Conservation (phyloP, 768 basidiomycete genomes). For the Suillus paluster region DNA sequence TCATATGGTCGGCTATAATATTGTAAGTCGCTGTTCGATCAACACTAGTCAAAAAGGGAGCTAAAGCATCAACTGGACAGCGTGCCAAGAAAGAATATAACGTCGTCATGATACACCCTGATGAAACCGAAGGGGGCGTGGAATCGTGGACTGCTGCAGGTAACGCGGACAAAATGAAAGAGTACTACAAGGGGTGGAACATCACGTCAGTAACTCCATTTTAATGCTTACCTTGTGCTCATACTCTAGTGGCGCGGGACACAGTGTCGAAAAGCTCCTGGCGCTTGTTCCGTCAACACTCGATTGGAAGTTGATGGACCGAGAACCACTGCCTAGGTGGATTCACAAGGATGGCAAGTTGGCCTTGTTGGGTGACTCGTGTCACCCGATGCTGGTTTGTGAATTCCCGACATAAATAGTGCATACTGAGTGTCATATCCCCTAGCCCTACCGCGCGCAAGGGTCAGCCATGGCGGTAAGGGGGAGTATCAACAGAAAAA, state of each 20-base stretch:
- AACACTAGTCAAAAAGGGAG: neutral
- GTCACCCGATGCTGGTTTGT: constrained; percentile 57
- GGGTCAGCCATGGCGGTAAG: constrained; percentile 59
- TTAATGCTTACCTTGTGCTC: neutral
- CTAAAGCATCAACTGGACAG: constrained; percentile 13
- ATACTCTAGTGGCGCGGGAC: constrained; percentile 8
- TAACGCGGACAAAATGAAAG: constrained; percentile 50
- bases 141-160: constrained; percentile 52
- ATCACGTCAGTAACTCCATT: constrained; percentile 40
- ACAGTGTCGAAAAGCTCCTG: constrained; percentile 50
- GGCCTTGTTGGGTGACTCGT: constrained; percentile 56
- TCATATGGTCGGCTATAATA: constrained; percentile 51
- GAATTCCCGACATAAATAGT: neutral
- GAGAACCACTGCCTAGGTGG: constrained; percentile 52
- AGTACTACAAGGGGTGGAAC: constrained; percentile 52
- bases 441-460: constrained; percentile 56
- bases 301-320: constrained; percentile 54
- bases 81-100: constrained; percentile 48
- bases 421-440: neutral
- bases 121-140: constrained; percentile 27
- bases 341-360: constrained; percentile 48
- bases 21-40: constrained; percentile 36
- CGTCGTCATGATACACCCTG: constrained; percentile 50
- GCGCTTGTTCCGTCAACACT: constrained; percentile 49
- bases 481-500: neutral